Evolutionary conservation across 208 protist species (phyloP), one percentile per base, ranked within the genome.

Genomic region (Leishmania major): DNA sequence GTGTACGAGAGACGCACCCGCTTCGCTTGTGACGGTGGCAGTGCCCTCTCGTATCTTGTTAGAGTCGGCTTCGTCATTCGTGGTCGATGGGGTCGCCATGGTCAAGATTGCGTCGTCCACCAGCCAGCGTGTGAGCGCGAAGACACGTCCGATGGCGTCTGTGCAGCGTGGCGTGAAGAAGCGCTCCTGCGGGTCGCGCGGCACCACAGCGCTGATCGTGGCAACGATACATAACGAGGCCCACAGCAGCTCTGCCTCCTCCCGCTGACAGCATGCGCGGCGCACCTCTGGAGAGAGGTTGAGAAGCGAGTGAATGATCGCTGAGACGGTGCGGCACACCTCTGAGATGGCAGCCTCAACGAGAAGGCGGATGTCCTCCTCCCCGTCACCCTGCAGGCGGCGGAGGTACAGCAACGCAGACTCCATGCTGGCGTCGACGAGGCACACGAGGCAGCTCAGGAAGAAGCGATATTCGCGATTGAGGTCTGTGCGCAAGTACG

Each of bases 361-460:
- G 15, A 91, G 84, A 2, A 84, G 82, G n/a, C 89, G 89, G 25
- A 94, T 80, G 55, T 92, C 91, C 17, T 91, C 91, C 69, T 91
- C 89, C 35, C 91, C 82, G 51, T 86, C 78, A 70, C 87, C 86
- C 76, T 92, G 89, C 69, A 87, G 79, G 7, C 91, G 83, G 0
- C 78, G 76, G 78, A 89, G 84, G 19, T 79, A 81, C 2, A 87
- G 81, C 53, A 89, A 72, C 57, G 78, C 84, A 66, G 74, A 55
- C 83, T 94, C 91, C 70, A 92, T 81, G 62, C 82, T 77, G 6
- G 73, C 73, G 76, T 92, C 87, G 43, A 90, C 77, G 67, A 88
- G 78, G 40, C 69, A 75, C 47, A 94, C 77, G n/a, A 91, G 71
- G 55, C 78, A 87, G 78, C 59, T 79, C 22, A 92, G 53, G 75